Percentiles rank a stretch among this genome's conserved stretches.
phyloP scores from a whole-genome alignment of 257 asterid species.

The Echites panduratus region DNA sequence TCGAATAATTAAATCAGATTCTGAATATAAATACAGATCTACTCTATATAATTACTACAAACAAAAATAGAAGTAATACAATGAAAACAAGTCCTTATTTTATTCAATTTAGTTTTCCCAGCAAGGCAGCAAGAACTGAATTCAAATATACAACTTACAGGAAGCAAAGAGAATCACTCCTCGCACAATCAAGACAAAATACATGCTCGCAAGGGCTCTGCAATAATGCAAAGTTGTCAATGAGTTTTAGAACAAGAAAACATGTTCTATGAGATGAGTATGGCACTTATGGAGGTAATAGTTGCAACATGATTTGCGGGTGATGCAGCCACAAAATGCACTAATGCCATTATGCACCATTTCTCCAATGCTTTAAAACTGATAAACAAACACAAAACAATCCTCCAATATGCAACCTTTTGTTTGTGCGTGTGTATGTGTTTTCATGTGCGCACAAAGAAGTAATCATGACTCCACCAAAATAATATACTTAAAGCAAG shows the following conservation, averaged over 20 bases:
- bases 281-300: neutral
- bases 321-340: neutral
- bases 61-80: neutral
- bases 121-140: neutral
- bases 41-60: too few species aligned
- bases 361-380: constrained; percentile 1
- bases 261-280: neutral
- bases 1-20: neutral
- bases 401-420: neutral
- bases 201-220: constrained; percentile 98
- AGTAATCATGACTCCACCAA: neutral
- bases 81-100: neutral
- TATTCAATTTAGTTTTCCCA: constrained; percentile 2
- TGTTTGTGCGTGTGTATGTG: neutral
- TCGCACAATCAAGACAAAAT: constrained; percentile 93
- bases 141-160: constrained; percentile 53
- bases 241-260: neutral
- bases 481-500: neutral
- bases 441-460: neutral
- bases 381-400: neutral
- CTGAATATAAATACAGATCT: neutral
- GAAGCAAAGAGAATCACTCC: constrained; percentile 88
- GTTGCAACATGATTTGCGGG: neutral
- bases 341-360: neutral
- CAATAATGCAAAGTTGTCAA: constrained; percentile 24